Evolutionary conservation across 208 protist genomes (phyloP).

Genomic region (Trypanosoma cruzi): DNA sequence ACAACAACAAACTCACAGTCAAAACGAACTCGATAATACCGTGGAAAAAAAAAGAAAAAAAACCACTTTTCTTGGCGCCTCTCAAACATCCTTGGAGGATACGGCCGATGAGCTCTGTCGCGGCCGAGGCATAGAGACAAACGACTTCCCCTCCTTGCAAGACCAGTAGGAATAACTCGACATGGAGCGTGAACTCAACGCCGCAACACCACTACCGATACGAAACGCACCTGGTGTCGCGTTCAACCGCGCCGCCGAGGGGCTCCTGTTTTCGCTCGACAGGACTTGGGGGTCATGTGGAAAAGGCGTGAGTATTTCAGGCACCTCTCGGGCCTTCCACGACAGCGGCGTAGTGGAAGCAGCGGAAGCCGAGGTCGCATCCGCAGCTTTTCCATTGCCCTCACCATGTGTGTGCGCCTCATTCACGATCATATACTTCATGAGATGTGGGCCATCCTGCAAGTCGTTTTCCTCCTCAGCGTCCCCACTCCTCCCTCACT

Average conservation of each 20-base stretch:
- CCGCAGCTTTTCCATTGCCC: not conserved
- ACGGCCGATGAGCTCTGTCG: constrained; percentile 2
- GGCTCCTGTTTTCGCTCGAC: not conserved
- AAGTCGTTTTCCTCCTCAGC: not conserved
- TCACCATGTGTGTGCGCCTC: not conserved
- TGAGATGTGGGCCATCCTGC: not conserved
- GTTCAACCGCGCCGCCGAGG: not conserved
- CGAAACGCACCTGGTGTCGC: constrained; percentile 4
- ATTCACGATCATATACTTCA: constrained; percentile 6
- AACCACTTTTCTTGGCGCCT: too few species aligned
- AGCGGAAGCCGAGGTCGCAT: too few species aligned
- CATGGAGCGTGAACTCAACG: not conserved
- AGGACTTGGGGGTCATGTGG: not conserved
- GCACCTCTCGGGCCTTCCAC: not conserved
- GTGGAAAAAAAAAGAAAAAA: too few species aligned
- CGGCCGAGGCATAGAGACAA: not conserved
- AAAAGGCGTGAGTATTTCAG: not conserved
- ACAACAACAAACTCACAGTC: not conserved
- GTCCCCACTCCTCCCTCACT: too few species aligned
- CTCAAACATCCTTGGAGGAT: constrained; percentile 1
- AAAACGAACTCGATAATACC: constrained; percentile 5
- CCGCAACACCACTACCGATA: not conserved
- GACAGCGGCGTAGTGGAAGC: not conserved
- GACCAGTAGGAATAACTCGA: constrained; percentile 8
- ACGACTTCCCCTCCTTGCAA: not conserved